phyloP scores from a whole-genome alignment of 495 filamentous ascomycete species.

The Daldinia loculata region DNA sequence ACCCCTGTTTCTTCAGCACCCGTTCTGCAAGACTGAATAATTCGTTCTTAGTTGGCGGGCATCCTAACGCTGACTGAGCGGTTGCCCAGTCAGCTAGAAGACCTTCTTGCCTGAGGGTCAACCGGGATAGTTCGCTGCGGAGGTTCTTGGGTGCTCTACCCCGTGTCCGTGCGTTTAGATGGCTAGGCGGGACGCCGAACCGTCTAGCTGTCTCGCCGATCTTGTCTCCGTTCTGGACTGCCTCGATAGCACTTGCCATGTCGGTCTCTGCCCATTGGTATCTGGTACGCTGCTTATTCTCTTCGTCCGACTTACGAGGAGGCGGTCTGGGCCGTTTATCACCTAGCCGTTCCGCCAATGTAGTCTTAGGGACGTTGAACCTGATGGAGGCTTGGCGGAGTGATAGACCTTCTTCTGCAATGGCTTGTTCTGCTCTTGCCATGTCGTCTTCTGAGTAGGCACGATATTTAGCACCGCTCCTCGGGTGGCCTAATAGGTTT shows the following conservation, averaged over 20 bases:
- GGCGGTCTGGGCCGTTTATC: conserved; percentile 12
- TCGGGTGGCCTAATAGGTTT: background rate
- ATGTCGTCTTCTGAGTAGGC: conserved; percentile 30
- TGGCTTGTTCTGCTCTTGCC: conserved; percentile 18
- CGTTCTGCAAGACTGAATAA: conserved; percentile 22
- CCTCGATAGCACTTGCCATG: conserved; percentile 16
- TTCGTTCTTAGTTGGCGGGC: conserved; percentile 30
- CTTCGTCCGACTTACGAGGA: conserved; percentile 17
- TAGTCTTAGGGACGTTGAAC: conserved; percentile 25
- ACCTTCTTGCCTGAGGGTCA: conserved; percentile 29
- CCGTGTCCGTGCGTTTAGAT: conserved; percentile 12
- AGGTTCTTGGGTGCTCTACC: conserved; percentile 10
- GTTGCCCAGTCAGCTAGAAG: conserved; percentile 34
- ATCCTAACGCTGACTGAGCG: conserved; percentile 26
- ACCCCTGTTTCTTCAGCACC: conserved; percentile 22
- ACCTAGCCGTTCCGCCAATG: conserved; percentile 13
- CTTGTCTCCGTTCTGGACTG: conserved; percentile 11
- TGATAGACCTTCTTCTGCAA: conserved; percentile 21
- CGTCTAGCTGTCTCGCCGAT: conserved; percentile 10
- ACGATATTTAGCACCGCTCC: conserved; percentile 24
- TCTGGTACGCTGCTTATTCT: conserved; percentile 9
- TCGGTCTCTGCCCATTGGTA: conserved; percentile 22
- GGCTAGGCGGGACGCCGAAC: conserved; percentile 26
- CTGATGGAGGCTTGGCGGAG: conserved; percentile 8
- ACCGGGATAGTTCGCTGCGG: conserved; percentile 20